These are phyloP conservation scores for Sclerotinia trifoliorum DNA, from an alignment of 2,329 filamentous ascomycete genomes.

Conservation along the genomic window DNA sequence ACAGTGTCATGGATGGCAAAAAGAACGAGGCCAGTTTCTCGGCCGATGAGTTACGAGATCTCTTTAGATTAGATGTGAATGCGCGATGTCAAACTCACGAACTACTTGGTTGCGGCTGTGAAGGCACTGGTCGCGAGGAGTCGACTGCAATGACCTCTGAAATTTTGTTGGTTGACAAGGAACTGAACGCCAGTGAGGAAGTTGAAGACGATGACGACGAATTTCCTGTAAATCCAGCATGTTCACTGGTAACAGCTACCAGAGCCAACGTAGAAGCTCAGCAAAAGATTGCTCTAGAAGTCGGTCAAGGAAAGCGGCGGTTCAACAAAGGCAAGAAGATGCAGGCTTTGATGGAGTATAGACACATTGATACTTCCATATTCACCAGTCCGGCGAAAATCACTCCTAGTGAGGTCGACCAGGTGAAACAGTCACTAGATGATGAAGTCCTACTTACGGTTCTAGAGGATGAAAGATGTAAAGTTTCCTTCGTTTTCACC, in stretches of 20 bases:
- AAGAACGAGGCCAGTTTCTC: slow-evolving; percentile 60
- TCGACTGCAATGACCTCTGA: slow-evolving; percentile 28
- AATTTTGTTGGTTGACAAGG: slow-evolving; percentile 22
- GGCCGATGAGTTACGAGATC: slow-evolving; percentile 61
- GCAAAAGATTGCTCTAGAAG: slow-evolving; percentile 44
- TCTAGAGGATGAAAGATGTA: slow-evolving; percentile 45
- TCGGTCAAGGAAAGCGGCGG: slow-evolving; percentile 35
- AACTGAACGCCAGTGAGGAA: slow-evolving; percentile 25
- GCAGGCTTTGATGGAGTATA: slow-evolving; percentile 53
- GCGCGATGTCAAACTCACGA: slow-evolving; percentile 66
- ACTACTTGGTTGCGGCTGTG: slow-evolving; percentile 61
- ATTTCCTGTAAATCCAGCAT: slow-evolving; percentile 30
- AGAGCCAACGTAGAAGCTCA: slow-evolving; percentile 48
- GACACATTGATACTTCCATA: slow-evolving; percentile 49
- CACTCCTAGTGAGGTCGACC: slow-evolving; percentile 40
- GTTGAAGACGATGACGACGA: slow-evolving; percentile 38
- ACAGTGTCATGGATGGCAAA: slow-evolving; percentile 69
- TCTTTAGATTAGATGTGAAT: slow-evolving; percentile 64
- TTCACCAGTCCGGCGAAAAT: slow-evolving; percentile 39
- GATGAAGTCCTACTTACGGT: slow-evolving; percentile 51
- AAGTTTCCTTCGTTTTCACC: slow-evolving; percentile 51
- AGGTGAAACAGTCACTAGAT: slow-evolving; percentile 43
- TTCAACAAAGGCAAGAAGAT: slow-evolving; percentile 44
- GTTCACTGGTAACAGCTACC: slow-evolving; percentile 42
- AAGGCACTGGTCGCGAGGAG: slow-evolving; percentile 48